Evolutionary conservation across 140 eudicot genomes (phyloP).

Genomic region (Ambrosia hybrid): DNA sequence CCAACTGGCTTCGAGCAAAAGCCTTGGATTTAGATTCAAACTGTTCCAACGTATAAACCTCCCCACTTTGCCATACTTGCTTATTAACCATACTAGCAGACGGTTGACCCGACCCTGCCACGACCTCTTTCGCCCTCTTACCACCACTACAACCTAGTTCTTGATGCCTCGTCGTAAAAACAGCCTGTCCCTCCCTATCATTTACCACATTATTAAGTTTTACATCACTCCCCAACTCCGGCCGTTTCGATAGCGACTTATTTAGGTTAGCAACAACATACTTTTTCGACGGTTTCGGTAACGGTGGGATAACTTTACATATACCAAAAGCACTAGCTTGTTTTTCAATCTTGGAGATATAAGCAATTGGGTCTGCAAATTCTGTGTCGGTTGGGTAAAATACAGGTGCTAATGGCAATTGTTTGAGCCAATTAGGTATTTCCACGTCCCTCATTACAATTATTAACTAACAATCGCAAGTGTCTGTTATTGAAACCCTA

Average conservation of each 20-base stretch:
- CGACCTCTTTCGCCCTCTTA: constrained; percentile 45
- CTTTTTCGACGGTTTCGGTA: constrained; percentile 80
- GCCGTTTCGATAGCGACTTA: constrained; percentile 67
- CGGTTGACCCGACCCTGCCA: constrained; percentile 20
- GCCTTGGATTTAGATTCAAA: constrained; percentile 80
- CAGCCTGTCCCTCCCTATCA: constrained; percentile 56
- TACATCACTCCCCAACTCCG: constrained; percentile 62
- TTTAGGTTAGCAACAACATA: constrained; percentile 68
- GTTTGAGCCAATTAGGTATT: constrained; percentile 79
- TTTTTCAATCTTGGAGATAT: constrained; percentile 93
- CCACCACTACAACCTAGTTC: constrained; percentile 52
- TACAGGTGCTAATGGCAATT: constrained; percentile 91
- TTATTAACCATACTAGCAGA: constrained; percentile 41
- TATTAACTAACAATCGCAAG: too few species aligned
- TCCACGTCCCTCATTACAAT: constrained; percentile 70
- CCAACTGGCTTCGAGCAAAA: constrained; percentile 62
- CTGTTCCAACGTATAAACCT: constrained; percentile 79
- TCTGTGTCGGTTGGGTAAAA: constrained; percentile 94
- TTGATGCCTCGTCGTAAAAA: constrained; percentile 89
- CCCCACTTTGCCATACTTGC: constrained; percentile 99
- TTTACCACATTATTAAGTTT: constrained; percentile 18
- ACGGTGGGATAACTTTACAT: constrained; percentile 91
- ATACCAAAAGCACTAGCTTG: constrained; percentile 97
- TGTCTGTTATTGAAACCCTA: constrained; percentile 37
- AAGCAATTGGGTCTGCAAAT: constrained; percentile 97